These are phyloP conservation scores for Aphanomyces stellatus DNA, from an alignment of 352 stramenopile genomes.

Conservation along the genomic window DNA sequence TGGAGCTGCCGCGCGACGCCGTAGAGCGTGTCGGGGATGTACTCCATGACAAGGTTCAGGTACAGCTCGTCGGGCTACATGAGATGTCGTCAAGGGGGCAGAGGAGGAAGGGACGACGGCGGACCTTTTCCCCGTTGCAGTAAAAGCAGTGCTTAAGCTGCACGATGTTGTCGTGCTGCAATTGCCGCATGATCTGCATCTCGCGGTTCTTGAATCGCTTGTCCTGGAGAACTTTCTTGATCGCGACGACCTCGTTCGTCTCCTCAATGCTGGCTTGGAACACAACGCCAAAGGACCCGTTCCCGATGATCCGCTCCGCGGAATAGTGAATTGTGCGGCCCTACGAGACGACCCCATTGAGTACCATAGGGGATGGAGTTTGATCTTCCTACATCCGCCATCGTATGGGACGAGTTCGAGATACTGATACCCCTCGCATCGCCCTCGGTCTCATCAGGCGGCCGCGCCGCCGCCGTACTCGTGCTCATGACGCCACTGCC, in stretches of 20 bases:
- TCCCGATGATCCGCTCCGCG: slow-evolving; percentile 98
- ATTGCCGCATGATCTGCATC: slow-evolving; percentile 98
- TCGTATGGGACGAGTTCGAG: slow-evolving; percentile 67
- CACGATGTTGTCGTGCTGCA: slow-evolving; percentile 99
- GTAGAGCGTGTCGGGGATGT: slow-evolving; percentile 99
- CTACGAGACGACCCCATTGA: slow-evolving; percentile 24
- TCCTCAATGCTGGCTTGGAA: slow-evolving; percentile 97
- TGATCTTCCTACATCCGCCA: slow-evolving; percentile 70
- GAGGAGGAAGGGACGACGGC: neutral
- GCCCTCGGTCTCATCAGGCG: neutral
- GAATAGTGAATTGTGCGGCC: slow-evolving; percentile 93
- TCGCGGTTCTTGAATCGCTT: slow-evolving; percentile 99
- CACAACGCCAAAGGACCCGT: slow-evolving; percentile 99
- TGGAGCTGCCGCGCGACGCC: slow-evolving; percentile 93
- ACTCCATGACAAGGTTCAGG: slow-evolving; percentile 99
- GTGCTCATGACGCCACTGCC: slow-evolving; percentile 6
- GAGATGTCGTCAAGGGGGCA: neutral
- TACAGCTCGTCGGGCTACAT: slow-evolving; percentile 93
- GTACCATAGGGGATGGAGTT: neutral
- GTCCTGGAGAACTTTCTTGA: slow-evolving; percentile 99
- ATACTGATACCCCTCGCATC: slow-evolving; percentile 59
- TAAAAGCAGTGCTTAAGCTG: slow-evolving; percentile 99
- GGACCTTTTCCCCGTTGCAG: slow-evolving; percentile 87
- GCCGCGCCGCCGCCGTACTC: neutral
- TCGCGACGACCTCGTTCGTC: slow-evolving; percentile 97